phyloP scores from a whole-genome alignment of 2,329 filamentous ascomycete genomes.

The Cordyceps sp. region DNA sequence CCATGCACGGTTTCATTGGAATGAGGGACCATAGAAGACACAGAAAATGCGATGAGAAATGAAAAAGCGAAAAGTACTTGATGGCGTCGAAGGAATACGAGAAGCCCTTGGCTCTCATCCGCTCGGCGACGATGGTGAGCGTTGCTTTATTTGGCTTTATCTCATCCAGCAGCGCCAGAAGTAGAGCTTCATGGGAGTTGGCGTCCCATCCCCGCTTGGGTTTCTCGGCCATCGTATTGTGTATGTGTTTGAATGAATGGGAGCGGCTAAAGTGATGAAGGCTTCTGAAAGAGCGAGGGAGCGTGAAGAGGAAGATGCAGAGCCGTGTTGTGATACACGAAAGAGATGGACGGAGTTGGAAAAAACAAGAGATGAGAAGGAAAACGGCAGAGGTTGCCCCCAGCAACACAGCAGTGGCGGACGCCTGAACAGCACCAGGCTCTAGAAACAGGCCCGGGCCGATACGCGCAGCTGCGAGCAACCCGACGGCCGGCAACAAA shows the following conservation, averaged over 20 bases:
- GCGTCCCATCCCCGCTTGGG: conserved; percentile 17
- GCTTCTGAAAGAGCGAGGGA: neutral
- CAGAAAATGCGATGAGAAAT: neutral
- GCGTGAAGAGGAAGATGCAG: conserved; percentile 1
- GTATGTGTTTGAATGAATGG: no score
- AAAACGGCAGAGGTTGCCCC: no score
- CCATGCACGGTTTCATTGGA: no score
- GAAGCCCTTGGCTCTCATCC: conserved; percentile 18
- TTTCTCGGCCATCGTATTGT: conserved; percentile 6
- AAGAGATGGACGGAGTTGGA: no score
- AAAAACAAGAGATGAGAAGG: no score
- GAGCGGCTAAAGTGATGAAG: neutral
- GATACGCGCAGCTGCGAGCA: no score
- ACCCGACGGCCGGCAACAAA: no score
- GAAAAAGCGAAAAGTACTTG: conserved; percentile 14
- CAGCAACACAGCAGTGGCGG: no score
- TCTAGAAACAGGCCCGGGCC: no score
- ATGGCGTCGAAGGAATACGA: conserved; percentile 21
- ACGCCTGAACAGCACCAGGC: no score
- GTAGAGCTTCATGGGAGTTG: conserved; percentile 19
- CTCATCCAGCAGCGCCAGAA: conserved; percentile 18
- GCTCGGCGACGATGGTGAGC: conserved; percentile 14
- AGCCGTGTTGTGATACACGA: no score
- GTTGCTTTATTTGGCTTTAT: conserved; percentile 16
- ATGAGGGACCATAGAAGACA: neutral